These are phyloP conservation scores for Mortierella polycephala DNA, from an alignment of 371 early-diverging fungal genomes.

Conservation along the genomic window DNA sequence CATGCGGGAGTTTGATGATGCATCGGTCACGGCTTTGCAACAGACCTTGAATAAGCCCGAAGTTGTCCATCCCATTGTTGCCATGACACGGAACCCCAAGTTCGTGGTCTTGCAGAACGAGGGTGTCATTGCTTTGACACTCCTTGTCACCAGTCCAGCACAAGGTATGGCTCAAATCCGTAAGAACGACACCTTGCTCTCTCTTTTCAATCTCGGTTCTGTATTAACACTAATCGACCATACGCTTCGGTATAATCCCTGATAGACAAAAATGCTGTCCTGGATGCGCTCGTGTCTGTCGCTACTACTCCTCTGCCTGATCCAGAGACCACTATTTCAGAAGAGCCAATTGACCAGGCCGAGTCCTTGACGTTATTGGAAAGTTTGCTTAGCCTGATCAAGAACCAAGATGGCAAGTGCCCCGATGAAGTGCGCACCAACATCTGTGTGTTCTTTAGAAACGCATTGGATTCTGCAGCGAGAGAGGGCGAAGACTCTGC, in stretches of 20 bases:
- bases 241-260: neutral
- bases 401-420: slow-evolving; percentile 46
- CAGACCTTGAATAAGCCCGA: slow-evolving; percentile 53
- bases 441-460: slow-evolving; percentile 62
- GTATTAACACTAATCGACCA: neutral
- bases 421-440: slow-evolving; percentile 66
- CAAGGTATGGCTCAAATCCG: slow-evolving; percentile 19
- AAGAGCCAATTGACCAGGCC: slow-evolving; percentile 28
- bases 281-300: slow-evolving; percentile 41
- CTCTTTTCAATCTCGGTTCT: neutral
- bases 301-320: slow-evolving; percentile 23
- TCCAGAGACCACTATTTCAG: slow-evolving; percentile 22
- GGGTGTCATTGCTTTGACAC: slow-evolving; percentile 66
- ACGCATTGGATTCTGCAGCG: slow-evolving; percentile 55
- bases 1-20: slow-evolving; percentile 39
- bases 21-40: slow-evolving; percentile 51
- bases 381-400: slow-evolving; percentile 56
- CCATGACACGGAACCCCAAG: slow-evolving; percentile 64
- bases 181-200: too few species aligned
- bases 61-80: slow-evolving; percentile 60
- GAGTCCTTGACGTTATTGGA: slow-evolving; percentile 58
- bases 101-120: slow-evolving; percentile 72
- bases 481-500: slow-evolving; percentile 35
- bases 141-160: slow-evolving; percentile 58
- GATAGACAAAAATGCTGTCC: slow-evolving; percentile 23